These are phyloP conservation scores for Pestalotiopsis sp. DNA, from an alignment of 2,329 filamentous ascomycete genomes.

Conservation along the genomic window DNA sequence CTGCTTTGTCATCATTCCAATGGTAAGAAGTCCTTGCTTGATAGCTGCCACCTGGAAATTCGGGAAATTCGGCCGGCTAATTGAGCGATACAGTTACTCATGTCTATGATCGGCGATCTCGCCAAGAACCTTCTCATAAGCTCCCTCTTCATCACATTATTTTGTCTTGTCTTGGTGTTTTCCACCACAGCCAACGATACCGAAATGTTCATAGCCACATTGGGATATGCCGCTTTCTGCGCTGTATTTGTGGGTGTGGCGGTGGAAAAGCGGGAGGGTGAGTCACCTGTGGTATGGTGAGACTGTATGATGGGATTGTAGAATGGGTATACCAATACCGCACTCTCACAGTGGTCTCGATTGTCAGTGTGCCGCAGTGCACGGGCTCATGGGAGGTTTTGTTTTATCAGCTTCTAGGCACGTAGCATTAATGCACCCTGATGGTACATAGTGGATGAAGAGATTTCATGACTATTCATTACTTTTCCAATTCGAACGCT, in stretches of 20 bases:
- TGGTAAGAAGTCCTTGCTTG: too few relatives aligned
- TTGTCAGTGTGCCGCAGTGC: too few relatives aligned
- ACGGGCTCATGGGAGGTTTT: too few relatives aligned
- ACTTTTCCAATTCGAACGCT: background rate
- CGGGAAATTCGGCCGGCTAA: too few relatives aligned
- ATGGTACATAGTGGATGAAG: too few relatives aligned
- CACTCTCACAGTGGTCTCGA: too few relatives aligned
- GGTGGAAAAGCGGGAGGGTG: background rate
- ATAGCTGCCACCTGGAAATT: too few relatives aligned
- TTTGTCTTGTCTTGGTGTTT: slow-evolving; percentile 12
- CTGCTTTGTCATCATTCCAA: slow-evolving; percentile 4
- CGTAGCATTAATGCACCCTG: too few relatives aligned
- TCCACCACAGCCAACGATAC: slow-evolving; percentile 13
- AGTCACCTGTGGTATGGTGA: too few relatives aligned
- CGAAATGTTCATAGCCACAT: slow-evolving; percentile 12
- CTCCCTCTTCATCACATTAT: slow-evolving; percentile 8
- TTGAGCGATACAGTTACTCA: background rate
- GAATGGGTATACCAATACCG: background rate
- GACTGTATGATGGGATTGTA: background rate
- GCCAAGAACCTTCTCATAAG: background rate
- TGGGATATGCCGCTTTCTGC: slow-evolving; percentile 13
- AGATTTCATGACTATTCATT: background rate
- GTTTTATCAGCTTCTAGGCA: too few relatives aligned
- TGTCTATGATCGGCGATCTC: background rate
- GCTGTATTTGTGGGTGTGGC: slow-evolving; percentile 12